These are phyloP conservation scores for Lachancea waltii DNA, from an alignment of 805 yeast species.

Conservation along the genomic window DNA sequence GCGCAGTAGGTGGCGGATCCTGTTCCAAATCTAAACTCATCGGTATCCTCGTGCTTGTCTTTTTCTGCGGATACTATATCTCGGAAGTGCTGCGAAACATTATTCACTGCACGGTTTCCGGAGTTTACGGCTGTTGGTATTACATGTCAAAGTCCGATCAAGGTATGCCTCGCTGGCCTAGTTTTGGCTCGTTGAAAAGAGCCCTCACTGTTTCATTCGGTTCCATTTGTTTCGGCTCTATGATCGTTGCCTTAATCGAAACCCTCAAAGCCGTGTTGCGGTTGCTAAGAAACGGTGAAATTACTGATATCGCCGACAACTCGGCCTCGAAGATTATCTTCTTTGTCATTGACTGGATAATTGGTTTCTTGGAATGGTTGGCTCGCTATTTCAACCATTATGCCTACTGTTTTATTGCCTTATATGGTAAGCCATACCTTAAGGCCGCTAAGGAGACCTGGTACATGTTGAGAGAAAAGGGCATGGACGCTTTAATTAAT, in stretches of 20 bases:
- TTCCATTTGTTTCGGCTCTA: constrained; percentile 79
- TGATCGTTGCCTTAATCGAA: constrained; percentile 66
- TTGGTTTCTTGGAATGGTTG: constrained; percentile 68
- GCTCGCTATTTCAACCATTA: constrained; percentile 84
- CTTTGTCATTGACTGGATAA: constrained; percentile 49
- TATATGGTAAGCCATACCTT: constrained; percentile 76
- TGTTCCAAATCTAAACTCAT: constrained; percentile 56
- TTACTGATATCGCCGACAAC: constrained; percentile 44
- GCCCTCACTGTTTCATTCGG: constrained; percentile 86
- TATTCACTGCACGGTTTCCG: constrained; percentile 74
- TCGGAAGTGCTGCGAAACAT: constrained; percentile 78
- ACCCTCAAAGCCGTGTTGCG: constrained; percentile 51
- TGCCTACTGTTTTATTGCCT: constrained; percentile 80
- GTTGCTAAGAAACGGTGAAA: constrained; percentile 39
- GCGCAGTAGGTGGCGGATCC: constrained; percentile 44
- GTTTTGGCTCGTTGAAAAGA: constrained; percentile 70
- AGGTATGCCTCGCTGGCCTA: constrained; percentile 75
- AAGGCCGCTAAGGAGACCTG: constrained; percentile 77
- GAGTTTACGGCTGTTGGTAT: constrained; percentile 89
- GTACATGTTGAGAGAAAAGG: constrained; percentile 68
- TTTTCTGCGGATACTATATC: constrained; percentile 78
- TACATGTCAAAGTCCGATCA: constrained; percentile 69
- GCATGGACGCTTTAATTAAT: constrained; percentile 76
- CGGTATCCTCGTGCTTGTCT: constrained; percentile 64
- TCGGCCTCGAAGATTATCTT: constrained; percentile 49